Evolutionary conservation across 2,329 filamentous ascomycete species (phyloP).

Genomic region (Pseudohalonectria lignicola): DNA sequence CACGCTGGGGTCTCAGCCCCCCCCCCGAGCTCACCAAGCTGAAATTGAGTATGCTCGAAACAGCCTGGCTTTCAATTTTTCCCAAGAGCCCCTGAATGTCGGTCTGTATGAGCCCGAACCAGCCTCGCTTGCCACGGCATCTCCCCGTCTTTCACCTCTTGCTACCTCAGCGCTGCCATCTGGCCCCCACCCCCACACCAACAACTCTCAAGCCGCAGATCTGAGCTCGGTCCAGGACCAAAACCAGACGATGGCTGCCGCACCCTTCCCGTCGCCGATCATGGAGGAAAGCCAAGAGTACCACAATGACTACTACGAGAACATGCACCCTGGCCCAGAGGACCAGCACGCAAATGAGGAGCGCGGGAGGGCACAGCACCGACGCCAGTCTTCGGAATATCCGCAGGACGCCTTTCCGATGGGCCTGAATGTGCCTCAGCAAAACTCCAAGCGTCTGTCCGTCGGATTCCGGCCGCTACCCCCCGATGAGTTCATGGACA

Average conservation of each 20-base stretch:
- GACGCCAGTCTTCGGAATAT: conserved; percentile 16
- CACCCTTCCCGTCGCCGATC: conserved; percentile 11
- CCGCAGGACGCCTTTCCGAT: conserved; percentile 12
- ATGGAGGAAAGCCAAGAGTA: conserved; percentile 21
- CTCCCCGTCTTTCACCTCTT: no score
- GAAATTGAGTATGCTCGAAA: no score
- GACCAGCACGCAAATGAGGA: conserved; percentile 10
- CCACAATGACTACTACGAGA: conserved; percentile 18
- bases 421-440: conserved; percentile 41
- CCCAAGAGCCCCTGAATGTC: conserved; percentile 5
- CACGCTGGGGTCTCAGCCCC: no score
- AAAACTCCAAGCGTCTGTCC: conserved; percentile 49
- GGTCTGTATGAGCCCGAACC: conserved; percentile 1
- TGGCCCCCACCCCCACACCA: neutral
- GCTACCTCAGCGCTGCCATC: no score
- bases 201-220: conserved; percentile 1
- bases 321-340: conserved; percentile 4
- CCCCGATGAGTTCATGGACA: conserved; percentile 64
- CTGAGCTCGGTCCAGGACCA: neutral
- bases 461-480: conserved; percentile 76
- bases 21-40: no score
- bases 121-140: no score
- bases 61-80: neutral
- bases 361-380: conserved; percentile 7
- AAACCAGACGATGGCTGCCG: neutral